Conservation (phyloP, 2,329 filamentous ascomycete species). For the Clarireedia monteithiana region DNA sequence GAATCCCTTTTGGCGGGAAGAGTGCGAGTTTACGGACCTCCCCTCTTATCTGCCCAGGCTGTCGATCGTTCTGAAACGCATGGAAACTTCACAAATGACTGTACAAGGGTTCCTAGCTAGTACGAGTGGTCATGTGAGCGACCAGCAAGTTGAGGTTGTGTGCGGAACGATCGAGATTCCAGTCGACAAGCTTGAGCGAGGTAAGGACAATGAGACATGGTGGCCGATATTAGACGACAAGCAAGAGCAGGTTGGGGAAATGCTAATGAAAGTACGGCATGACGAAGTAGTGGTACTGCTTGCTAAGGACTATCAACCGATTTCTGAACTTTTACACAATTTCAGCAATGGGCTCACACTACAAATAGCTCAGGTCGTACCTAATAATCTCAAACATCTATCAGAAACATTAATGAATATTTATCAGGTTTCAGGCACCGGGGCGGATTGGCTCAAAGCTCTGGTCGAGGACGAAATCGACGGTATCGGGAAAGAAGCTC, state of each 20-base stretch:
- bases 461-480: conserved; percentile 97
- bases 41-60: conserved; percentile 61
- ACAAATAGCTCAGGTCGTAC: conserved; percentile 73
- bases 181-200: conserved; percentile 68
- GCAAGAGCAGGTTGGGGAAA: conserved; percentile 70
- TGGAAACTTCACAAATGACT: conserved; percentile 33
- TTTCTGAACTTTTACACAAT: conserved; percentile 76
- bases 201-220: conserved; percentile 81
- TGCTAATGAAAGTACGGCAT: conserved; percentile 74
- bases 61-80: conserved; percentile 63
- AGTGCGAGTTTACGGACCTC: conserved; percentile 68
- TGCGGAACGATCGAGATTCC: conserved; percentile 68
- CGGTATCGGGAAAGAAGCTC: conserved; percentile 74
- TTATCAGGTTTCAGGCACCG: conserved; percentile 82
- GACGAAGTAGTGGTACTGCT: conserved; percentile 88
- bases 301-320: conserved; percentile 72
- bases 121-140: conserved; percentile 20
- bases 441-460: conserved; percentile 83
- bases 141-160: conserved; percentile 40
- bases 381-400: conserved; percentile 68
- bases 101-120: conserved; percentile 25
- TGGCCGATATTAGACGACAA: conserved; percentile 71
- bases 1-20: conserved; percentile 73
- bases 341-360: conserved; percentile 79
- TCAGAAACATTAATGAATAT: conserved; percentile 88